Percentiles rank a stretch among this genome's conserved stretches.
These are phyloP conservation scores for Backusella macrospora DNA, from an alignment of 192 early-diverging fungal genomes.

Conservation along the genomic window DNA sequence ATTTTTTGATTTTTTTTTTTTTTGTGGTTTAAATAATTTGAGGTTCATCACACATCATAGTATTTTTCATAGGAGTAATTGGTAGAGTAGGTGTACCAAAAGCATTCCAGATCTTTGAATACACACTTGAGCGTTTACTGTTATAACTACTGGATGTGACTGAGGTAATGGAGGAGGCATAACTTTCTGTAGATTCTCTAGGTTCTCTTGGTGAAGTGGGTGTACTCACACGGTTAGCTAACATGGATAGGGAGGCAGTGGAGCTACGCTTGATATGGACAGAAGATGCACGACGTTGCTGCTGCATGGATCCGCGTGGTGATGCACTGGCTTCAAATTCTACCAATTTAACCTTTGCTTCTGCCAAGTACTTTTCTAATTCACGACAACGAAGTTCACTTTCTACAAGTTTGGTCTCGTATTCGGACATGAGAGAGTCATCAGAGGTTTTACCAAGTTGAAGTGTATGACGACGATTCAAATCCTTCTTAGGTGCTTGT, in stretches of 20 bases:
- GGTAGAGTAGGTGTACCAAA: conserved; percentile 25
- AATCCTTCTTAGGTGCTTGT: conserved; percentile 15
- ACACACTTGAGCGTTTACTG: conserved; percentile 42
- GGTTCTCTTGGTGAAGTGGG: conserved; percentile 11
- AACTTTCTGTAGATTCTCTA: conserved; percentile 25
- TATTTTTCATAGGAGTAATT: conserved; percentile 10
- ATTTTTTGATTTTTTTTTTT: not conserved
- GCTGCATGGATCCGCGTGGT: conserved; percentile 28
- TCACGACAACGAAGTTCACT: conserved; percentile 42
- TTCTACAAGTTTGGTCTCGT: conserved; percentile 29
- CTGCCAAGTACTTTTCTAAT: conserved; percentile 41
- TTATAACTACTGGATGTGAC: conserved; percentile 21
- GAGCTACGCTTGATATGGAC: conserved; percentile 5
- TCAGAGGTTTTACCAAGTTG: not conserved
- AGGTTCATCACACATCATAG: conserved; percentile 17
- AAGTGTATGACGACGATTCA: conserved; percentile 21
- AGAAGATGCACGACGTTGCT: conserved; percentile 19
- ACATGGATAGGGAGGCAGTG: conserved; percentile 23
- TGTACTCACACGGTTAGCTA: conserved; percentile 15
- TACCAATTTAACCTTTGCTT: conserved; percentile 40
- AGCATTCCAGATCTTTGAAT: conserved; percentile 34
- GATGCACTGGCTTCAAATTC: conserved; percentile 30
- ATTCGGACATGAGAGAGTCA: conserved; percentile 10
- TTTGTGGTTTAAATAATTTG: conserved; percentile 6
- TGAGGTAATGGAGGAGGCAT: conserved; percentile 31